These are phyloP conservation scores for Lojkania enalia DNA, from an alignment of 2,329 filamentous ascomycete species.

Conservation along the genomic window DNA sequence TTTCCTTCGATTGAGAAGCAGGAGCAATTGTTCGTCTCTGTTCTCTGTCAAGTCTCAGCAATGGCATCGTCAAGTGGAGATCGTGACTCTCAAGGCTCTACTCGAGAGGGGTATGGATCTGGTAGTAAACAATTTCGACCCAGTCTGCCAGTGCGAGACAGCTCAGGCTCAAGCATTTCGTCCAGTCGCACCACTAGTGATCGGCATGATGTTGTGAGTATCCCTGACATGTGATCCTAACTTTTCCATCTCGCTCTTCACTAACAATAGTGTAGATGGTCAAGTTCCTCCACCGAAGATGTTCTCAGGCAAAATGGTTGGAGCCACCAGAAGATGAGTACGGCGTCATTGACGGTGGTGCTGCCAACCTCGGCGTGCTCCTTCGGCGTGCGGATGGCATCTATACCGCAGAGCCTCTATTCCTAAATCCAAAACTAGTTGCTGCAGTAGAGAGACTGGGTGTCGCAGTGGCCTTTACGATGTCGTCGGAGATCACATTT, in stretches of 20 bases:
- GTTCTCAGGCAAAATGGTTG: constrained; percentile 32
- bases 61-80: constrained; percentile 18
- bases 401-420: constrained; percentile 61
- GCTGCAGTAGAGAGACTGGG: constrained; percentile 50
- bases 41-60: neutral
- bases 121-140: constrained; percentile 18
- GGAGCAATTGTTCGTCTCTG: constrained; percentile 4
- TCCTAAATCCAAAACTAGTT: constrained; percentile 45
- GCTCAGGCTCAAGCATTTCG: constrained; percentile 23
- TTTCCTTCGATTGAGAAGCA: constrained; percentile 4
- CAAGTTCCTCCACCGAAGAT: constrained; percentile 27
- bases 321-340: constrained; percentile 32
- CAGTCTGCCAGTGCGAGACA: constrained; percentile 16
- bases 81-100: constrained; percentile 19
- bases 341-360: constrained; percentile 25
- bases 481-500: constrained; percentile 53
- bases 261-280: constrained; percentile 20
- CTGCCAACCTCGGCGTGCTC: constrained; percentile 59
- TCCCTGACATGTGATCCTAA: neutral
- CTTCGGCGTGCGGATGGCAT: constrained; percentile 68
- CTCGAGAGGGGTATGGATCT: constrained; percentile 13
- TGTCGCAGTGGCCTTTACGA: constrained; percentile 54
- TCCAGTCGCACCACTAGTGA: constrained; percentile 26
- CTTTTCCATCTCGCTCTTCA: neutral
- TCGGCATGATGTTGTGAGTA: constrained; percentile 26